Conservation (phyloP, 1,284 basidiomycete genomes). For the Boletellus deceptivus region DNA sequence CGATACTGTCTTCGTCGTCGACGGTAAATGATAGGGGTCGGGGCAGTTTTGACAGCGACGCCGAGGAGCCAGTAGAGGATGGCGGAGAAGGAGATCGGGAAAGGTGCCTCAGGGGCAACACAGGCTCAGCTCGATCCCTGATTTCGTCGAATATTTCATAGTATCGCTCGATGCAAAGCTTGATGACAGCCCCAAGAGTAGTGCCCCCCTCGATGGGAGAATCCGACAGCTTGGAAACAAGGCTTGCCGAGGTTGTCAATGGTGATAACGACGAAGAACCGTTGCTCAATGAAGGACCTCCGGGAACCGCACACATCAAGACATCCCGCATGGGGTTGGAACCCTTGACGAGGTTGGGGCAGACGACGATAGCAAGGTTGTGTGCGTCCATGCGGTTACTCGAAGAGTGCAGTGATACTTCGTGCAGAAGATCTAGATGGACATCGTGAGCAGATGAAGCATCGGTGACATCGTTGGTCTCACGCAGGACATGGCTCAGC, state of each 20-base stretch:
- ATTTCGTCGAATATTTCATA: constrained; percentile 84
- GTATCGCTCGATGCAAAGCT: constrained; percentile 77
- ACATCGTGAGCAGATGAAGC: constrained; percentile 11
- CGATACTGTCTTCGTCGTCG: constrained; percentile 66
- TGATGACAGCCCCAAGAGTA: constrained; percentile 70
- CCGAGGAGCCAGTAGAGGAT: constrained; percentile 30
- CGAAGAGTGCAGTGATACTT: constrained; percentile 63
- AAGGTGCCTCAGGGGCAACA: constrained; percentile 31
- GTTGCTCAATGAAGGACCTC: constrained; percentile 33
- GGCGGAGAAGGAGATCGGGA: constrained; percentile 29
- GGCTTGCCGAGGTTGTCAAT: constrained; percentile 25
- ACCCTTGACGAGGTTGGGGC: constrained; percentile 74
- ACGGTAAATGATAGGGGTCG: constrained; percentile 29
- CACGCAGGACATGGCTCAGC: constrained; percentile 69
- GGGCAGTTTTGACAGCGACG: constrained; percentile 19
- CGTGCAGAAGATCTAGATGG: constrained; percentile 69
- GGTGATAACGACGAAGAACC: constrained; percentile 13
- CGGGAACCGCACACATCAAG: constrained; percentile 65
- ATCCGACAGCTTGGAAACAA: constrained; percentile 23
- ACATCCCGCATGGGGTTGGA: constrained; percentile 68
- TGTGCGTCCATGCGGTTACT: constrained; percentile 80
- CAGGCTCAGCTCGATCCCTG: constrained; percentile 62
- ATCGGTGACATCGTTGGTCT: constrained; percentile 32
- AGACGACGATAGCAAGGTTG: constrained; percentile 76
- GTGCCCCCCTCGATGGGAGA: constrained; percentile 44